Base-by-base conservation (phyloP, 768 basidiomycete species). In the Roridomyces roridus region DNA sequence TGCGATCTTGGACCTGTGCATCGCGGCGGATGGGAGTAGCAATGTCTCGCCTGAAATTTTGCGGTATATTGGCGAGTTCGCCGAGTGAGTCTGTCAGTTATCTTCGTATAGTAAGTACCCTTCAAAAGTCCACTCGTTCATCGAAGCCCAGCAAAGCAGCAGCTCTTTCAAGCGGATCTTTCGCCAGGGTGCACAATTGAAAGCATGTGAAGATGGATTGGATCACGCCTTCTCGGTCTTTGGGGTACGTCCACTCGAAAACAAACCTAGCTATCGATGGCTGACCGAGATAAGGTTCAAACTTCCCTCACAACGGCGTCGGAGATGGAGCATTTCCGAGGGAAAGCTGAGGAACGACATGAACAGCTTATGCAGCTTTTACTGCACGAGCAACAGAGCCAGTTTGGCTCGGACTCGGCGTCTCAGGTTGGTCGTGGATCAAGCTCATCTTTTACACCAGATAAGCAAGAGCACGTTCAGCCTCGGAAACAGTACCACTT, bases 51-150 rank as follows among this genome's bases (percentile, higher is more conserved):
- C 55, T 5, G 26, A 41, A 36, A 50, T 29, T 5, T 28, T 56
- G 2, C 48, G 44, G 20, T 44, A 56, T 34, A 56, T 56, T 12
- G 55, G 55, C 14, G 29, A 24, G 31, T 56, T 56, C 12, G 55
- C 47, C 8, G 41, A 50, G 55, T 43, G 6, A 2, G 52, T 48
- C n/a, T 28, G 28, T 18, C 11, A 31, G 15, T 35, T 25, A 42
- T 34, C 14, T n/a, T 18, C 14, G 9, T n/a, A 15, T 29, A 25
- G 14, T 41, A 51, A 60, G 58, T 21, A 60, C 58, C 5, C 58
- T 60, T 12, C 58, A 60, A 42, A 60, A 51, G 40, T 60, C 21
- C 55, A 56, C 35, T 21, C 42, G 7, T 56, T 44, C 35, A 5
- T 56, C 20, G 26, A 37, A 18, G 42, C 48, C 0, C 58, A 55